Evolutionary conservation across 805 yeast species (phyloP), one percentile per base, ranked within the genome.

Genomic region (Candida argentea): DNA sequence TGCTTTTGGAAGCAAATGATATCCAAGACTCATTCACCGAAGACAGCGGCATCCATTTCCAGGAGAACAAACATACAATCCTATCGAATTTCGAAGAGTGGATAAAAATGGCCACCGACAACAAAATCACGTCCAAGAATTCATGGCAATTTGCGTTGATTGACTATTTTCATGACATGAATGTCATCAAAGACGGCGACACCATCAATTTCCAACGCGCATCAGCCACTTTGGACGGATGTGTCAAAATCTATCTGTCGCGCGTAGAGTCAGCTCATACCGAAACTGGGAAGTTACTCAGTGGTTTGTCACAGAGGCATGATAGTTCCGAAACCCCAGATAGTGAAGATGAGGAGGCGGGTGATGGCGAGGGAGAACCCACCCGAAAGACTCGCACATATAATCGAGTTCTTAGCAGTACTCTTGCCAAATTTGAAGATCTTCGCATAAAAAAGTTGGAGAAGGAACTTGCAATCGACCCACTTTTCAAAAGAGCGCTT

Each of bases 71-170:
- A 31, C 55, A 59, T 32, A 60, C 67, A 12, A 61, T 61, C 33
- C 41, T 61, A 38, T 50, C 61, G 20, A 61, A 55, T 37, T 65
- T 64, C 40, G 70, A 65, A 39, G 69, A 63, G 39, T 65, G 71
- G 71, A 63, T 65, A 44, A 63, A 64, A 34, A 48, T 65, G 22
- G 57, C 68, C 19, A 53, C 59, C 3, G 61, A 55, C 31, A 55
- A 55, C 36, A 85, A 82, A 49, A 84, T 86, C 57, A 87, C 81
- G 35, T 68, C 85, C 1, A 64, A 77, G 20, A 87, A 87, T 50
- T 76, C 91, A 44, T 87, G 95, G 95, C 79, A 81, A 42, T 75
- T 85, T 46, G 94, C 87, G 1, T 64, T 87, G 43, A 87, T 87
- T 44, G 96, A 87, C 51, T 87, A 86, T 52, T 87, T 87, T 48